Evolutionary conservation across 2,329 filamentous ascomycete species (phyloP).

Genomic region (Fusarium armeniacum): DNA sequence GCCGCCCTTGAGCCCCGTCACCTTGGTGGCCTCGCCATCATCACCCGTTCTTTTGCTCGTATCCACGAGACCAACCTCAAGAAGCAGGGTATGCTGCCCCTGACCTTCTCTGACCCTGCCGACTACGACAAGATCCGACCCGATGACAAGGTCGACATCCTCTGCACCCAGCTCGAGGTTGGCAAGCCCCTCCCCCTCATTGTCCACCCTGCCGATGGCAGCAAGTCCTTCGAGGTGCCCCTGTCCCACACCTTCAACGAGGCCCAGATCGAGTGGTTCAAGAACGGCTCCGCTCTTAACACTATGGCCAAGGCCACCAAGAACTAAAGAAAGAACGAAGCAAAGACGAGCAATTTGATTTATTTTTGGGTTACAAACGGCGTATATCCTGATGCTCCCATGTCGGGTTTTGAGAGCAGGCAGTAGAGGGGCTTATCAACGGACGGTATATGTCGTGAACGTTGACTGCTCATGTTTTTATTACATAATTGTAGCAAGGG

Average conservation of each 20-base stretch:
- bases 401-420: conserved; percentile 45
- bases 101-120: conserved; percentile 93
- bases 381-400: conserved; percentile 51
- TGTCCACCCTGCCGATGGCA: conserved; percentile 90
- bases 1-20: conserved; percentile 97
- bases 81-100: conserved; percentile 99
- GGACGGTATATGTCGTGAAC: conserved; percentile 37
- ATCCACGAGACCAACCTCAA: conserved; percentile 99
- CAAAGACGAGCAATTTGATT: conserved; percentile 42
- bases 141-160: conserved; percentile 89
- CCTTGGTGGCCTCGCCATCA: conserved; percentile 96
- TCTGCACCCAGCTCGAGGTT: conserved; percentile 89
- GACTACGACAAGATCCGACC: conserved; percentile 98
- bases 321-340: conserved; percentile 51
- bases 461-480: conserved; percentile 42
- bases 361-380: conserved; percentile 44
- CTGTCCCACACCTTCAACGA: conserved; percentile 98
- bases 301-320: conserved; percentile 87
- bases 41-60: conserved; percentile 95
- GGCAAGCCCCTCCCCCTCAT: conserved; percentile 93
- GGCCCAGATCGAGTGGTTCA: conserved; percentile 98
- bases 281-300: conserved; percentile 96
- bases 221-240: conserved; percentile 80
- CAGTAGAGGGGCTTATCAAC: conserved; percentile 45
- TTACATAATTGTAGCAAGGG: conserved; percentile 46